Conservation (phyloP, 2,329 filamentous ascomycete genomes). For the Verticillium alfalfae region DNA sequence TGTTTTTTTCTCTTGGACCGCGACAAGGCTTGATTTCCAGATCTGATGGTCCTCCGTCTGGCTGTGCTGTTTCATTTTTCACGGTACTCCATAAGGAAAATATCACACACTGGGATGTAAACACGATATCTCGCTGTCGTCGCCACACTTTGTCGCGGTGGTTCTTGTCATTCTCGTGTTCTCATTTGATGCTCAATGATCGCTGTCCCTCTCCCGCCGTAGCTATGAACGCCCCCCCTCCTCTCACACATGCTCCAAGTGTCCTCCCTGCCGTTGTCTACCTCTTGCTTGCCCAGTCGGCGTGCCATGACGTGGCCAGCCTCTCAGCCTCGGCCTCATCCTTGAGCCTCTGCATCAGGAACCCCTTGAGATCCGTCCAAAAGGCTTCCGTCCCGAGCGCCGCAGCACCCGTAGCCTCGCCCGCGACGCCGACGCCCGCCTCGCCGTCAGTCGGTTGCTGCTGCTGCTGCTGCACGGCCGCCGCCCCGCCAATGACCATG, state of each 20-base stretch:
- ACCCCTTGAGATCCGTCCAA: conserved; percentile 80
- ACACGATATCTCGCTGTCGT: conserved; percentile 16
- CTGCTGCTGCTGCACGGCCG: conserved; percentile 32
- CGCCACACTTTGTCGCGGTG: conserved; percentile 1
- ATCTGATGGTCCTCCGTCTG: conserved; percentile 23
- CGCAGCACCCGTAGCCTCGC: conserved; percentile 27
- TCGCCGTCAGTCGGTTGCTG: conserved; percentile 28
- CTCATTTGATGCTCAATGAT: not conserved
- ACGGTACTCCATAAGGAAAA: conserved; percentile 14
- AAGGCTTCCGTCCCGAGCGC: conserved; percentile 69
- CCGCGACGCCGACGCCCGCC: conserved; percentile 4
- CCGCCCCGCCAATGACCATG: conserved; percentile 76
- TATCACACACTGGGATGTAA: conserved; percentile 20
- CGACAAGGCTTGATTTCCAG: conserved; percentile 20
- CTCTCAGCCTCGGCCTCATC: conserved; percentile 62
- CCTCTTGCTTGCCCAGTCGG: conserved; percentile 57
- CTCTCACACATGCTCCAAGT: too few species aligned
- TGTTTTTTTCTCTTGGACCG: conserved; percentile 17
- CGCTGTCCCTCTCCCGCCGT: not conserved
- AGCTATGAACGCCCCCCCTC: not conserved
- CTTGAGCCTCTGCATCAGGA: conserved; percentile 72
- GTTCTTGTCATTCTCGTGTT: not conserved
- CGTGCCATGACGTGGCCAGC: conserved; percentile 62
- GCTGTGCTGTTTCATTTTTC: conserved; percentile 17
- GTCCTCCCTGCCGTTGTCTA: conserved; percentile 3